Percentiles rank a stretch among this genome's conserved stretches.
These are phyloP conservation scores for Rhododendron vialii DNA, from an alignment of 148 eudicot species.

Conservation along the genomic window DNA sequence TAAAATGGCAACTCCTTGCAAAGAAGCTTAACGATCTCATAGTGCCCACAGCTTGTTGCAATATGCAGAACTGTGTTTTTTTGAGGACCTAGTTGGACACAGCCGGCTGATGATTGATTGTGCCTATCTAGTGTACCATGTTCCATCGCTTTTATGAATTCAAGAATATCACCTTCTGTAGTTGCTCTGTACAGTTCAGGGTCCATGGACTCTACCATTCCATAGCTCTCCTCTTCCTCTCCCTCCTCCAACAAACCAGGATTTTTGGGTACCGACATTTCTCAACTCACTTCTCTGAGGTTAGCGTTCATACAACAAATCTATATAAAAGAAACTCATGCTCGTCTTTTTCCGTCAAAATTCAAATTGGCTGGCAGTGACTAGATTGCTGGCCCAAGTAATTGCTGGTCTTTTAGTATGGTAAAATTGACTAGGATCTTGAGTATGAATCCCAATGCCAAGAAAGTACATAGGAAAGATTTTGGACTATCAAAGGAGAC, in stretches of 20 bases:
- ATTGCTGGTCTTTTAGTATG: neutral
- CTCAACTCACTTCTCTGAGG: neutral
- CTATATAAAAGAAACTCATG: neutral
- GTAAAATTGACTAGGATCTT: neutral
- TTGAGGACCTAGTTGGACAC: conserved; percentile 24
- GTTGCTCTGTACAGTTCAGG: conserved; percentile 21
- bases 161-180: conserved; percentile 23
- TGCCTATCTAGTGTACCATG: neutral
- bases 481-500: neutral
- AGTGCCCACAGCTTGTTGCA: conserved; percentile 15
- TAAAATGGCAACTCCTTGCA: conserved; percentile 19
- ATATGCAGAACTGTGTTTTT: conserved; percentile 27
- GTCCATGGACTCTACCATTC: conserved; percentile 20
- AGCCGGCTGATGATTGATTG: conserved; percentile 7
- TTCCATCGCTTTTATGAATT: conserved; percentile 18
- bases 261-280: conserved; percentile 16
- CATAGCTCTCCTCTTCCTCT: conserved; percentile 15
- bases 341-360: neutral
- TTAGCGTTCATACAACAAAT: too few relatives aligned
- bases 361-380: neutral
- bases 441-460: neutral
- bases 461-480: neutral
- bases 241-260: conserved; percentile 13
- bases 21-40: conserved; percentile 20
- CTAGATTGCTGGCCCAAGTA: neutral